A percentile compares a stretch with the other conserved stretches of the same genome.
These are phyloP conservation scores for Jaltomata sinuosa DNA, from an alignment of 257 asterid species.

Conservation along the genomic window DNA sequence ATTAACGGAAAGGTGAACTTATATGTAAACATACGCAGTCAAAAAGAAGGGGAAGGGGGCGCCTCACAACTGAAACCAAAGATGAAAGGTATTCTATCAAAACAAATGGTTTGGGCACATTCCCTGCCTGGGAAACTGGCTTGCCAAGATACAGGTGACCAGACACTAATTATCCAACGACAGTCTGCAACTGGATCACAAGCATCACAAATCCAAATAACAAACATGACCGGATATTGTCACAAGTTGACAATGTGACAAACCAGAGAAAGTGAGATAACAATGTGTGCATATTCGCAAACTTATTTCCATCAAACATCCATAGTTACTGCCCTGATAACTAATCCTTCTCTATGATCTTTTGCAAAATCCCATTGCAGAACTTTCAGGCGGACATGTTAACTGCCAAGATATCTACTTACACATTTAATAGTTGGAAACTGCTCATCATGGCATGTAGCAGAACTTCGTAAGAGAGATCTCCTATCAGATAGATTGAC, in stretches of 20 bases:
- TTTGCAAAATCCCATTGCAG: neutral
- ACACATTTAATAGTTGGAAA: slow-evolving; percentile 13
- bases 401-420: slow-evolving; percentile 7
- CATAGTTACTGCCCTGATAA: slow-evolving; percentile 5
- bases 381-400: slow-evolving; percentile 7
- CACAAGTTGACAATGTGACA: neutral
- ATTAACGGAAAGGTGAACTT: neutral
- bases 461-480: slow-evolving; percentile 22
- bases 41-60: neutral
- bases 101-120: neutral
- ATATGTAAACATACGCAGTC: neutral
- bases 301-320: slow-evolving; percentile 10
- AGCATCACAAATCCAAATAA: neutral
- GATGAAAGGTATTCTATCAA: too few relatives aligned
- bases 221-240: neutral
- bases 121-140: neutral
- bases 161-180: neutral
- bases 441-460: slow-evolving; percentile 27
- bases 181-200: neutral
- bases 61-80: neutral
- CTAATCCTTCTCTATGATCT: neutral
- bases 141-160: neutral
- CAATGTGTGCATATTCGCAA: slow-evolving; percentile 3
- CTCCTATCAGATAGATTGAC: slow-evolving; percentile 28
- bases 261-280: neutral